Evolutionary conservation across 345 rosid species (phyloP), one percentile per base, ranked within the genome.

Genomic region (Iberis pinnata): DNA sequence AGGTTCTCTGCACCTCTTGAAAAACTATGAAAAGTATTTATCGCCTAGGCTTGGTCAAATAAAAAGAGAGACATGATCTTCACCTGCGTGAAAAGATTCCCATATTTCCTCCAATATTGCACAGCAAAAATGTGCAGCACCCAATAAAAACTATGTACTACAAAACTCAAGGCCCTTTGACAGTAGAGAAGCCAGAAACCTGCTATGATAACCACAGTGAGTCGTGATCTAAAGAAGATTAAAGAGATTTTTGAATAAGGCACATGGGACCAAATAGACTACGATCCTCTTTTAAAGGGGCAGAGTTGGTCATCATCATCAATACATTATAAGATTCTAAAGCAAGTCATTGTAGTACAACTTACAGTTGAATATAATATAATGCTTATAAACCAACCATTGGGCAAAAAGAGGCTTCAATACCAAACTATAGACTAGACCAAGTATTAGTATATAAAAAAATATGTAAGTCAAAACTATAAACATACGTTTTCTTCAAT

Each of bases 81-180:
- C 39, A 88, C 97, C 95, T 85, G 79, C 79, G 87, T 7, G 78
- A 51, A 65, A 73, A 56, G 46, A 55, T 70, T 61, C 84, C 88
- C 95, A 89, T 66, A 52, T 61, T 62, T 69, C 41, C 63, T 43
- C 41, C 19, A 57, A 53, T 53, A 37, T 52, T 26, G 51, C 64
- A 48, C 40, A 53, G 62, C 14, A 12, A 49, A 57, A 61, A 43
- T 17, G 54, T 58, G 59, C 27, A 12, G 52, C 59, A 42, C 29
- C 15, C 16, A 15, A 22, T 17, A 9, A 6, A 60, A 35, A 9
- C 61, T 32, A 45, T 56, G 51, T 48, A 60, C 49, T 60, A 20
- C 56, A 40, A 60, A 54, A 15, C 44, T 16, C 27, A 43, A 35
- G 70, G 42, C 57, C 49, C 43, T 64, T 35, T 50, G 48, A 50